Conservation (phyloP, 176 grass and related monocot genomes). For the Avena atlantica region DNA sequence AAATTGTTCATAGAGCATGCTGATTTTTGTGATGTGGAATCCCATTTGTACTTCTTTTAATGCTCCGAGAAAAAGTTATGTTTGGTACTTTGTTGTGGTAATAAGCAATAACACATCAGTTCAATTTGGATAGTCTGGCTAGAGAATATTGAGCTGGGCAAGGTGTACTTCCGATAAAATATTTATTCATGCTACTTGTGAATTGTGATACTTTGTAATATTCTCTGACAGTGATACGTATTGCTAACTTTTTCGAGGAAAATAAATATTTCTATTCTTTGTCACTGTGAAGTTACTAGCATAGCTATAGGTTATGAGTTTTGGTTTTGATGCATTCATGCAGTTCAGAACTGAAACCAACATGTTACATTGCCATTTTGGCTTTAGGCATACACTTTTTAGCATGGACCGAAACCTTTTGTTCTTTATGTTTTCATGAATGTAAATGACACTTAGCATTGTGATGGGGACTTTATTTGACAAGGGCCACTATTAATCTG, state of each 20-base stretch:
- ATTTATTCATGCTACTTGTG: constrained; percentile 4
- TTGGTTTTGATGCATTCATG: constrained; percentile 18
- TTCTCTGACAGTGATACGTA: neutral
- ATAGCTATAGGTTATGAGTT: neutral
- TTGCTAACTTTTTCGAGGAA: constrained; percentile 10
- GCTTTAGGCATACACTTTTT: neutral
- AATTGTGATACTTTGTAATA: constrained; percentile 22
- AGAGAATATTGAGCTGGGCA: neutral
- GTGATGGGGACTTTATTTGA: neutral
- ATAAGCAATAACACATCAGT: neutral
- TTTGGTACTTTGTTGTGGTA: neutral
- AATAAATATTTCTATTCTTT: neutral
- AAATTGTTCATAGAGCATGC: neutral
- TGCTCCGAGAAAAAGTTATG: neutral
- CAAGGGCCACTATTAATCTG: neutral
- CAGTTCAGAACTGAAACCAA: neutral
- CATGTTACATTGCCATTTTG: constrained; percentile 6
- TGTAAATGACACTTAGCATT: neutral
- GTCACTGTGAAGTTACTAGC: neutral
- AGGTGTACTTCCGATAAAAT: neutral
- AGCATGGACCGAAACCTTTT: neutral
- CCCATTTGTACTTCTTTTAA: constrained; percentile 27
- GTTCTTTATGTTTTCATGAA: neutral
- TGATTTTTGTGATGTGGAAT: constrained; percentile 7
- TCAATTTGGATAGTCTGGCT: neutral